Conservation (phyloP, 768 basidiomycete species). For the Clitopilus hobsonii region DNA sequence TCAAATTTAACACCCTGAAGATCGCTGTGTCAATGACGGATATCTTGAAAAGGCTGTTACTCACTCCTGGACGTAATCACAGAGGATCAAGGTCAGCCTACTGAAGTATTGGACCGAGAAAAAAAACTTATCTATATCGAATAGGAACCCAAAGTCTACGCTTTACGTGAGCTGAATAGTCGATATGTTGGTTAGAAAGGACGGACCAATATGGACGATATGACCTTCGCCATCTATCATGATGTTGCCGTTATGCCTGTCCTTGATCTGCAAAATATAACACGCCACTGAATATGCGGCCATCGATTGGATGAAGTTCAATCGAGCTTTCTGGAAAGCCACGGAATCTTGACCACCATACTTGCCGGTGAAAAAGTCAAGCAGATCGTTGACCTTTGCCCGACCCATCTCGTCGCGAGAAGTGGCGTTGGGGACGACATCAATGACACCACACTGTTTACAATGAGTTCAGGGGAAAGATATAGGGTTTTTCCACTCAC, state of each 20-base stretch:
- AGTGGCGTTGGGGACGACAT: conserved; percentile 96
- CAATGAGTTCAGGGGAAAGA: neutral
- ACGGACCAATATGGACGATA: conserved; percentile 89
- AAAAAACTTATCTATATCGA: conserved; percentile 87
- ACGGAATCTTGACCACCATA: conserved; percentile 89
- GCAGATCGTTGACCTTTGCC: conserved; percentile 94
- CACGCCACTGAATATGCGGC: conserved; percentile 98
- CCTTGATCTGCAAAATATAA: conserved; percentile 98
- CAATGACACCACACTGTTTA: conserved; percentile 94
- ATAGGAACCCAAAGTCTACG: conserved; percentile 92
- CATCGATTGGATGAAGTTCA: conserved; percentile 99
- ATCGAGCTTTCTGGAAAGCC: conserved; percentile 86
- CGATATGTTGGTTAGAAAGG: neutral
- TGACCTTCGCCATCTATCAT: conserved; percentile 99
- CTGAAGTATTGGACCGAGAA: no score
- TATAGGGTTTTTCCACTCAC: conserved; percentile 40
- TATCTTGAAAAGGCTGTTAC: conserved; percentile 9
- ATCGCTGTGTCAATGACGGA: conserved; percentile 3
- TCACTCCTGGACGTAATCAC: conserved; percentile 65
- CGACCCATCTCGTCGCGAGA: conserved; percentile 99
- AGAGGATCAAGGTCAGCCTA: no score
- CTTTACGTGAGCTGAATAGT: neutral
- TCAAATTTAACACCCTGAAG: conserved; percentile 96
- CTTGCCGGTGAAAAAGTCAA: conserved; percentile 90
- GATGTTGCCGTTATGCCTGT: conserved; percentile 98